These are phyloP conservation scores for Yamadazyma jaroonii DNA, from an alignment of 1,139 yeast species.

Conservation along the genomic window DNA sequence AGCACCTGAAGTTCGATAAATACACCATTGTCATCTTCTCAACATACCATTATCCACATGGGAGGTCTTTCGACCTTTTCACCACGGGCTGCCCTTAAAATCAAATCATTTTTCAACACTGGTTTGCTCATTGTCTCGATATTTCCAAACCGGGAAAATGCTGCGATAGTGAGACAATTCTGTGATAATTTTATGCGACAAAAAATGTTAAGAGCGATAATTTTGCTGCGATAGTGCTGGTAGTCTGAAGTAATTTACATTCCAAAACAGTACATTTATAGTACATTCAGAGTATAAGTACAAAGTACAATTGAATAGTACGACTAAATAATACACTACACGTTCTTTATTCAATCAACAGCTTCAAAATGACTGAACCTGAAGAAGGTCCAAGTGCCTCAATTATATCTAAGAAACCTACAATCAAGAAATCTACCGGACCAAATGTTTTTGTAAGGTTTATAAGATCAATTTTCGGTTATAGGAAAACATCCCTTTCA, in stretches of 20 bases:
- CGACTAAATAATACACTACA: neutral
- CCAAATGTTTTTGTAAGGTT: conserved; percentile 14
- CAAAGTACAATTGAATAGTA: too few relatives aligned
- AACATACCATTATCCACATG: conserved; percentile 87
- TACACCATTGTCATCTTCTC: too few relatives aligned
- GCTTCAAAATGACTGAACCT: conserved; percentile 11
- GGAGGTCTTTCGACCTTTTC: conserved; percentile 96
- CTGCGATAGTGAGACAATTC: neutral
- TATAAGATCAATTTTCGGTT: conserved; percentile 45
- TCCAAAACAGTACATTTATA: too few relatives aligned
- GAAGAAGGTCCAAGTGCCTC: conserved; percentile 7
- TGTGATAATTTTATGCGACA: neutral
- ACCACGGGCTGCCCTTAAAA: conserved; percentile 78
- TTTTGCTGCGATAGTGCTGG: neutral
- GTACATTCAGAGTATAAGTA: too few relatives aligned
- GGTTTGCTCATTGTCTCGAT: conserved; percentile 25
- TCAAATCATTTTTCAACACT: conserved; percentile 79
- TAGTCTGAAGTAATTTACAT: too few relatives aligned
- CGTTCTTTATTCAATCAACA: conserved; percentile 2
- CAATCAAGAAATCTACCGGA: neutral
- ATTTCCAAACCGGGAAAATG: neutral
- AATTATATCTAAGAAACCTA: conserved; percentile 3
- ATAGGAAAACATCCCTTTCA: conserved; percentile 59
- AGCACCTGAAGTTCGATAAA: too few relatives aligned
- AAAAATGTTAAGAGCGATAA: neutral